These are phyloP conservation scores for Trametes maxima DNA, from an alignment of 768 basidiomycete genomes.

Conservation along the genomic window DNA sequence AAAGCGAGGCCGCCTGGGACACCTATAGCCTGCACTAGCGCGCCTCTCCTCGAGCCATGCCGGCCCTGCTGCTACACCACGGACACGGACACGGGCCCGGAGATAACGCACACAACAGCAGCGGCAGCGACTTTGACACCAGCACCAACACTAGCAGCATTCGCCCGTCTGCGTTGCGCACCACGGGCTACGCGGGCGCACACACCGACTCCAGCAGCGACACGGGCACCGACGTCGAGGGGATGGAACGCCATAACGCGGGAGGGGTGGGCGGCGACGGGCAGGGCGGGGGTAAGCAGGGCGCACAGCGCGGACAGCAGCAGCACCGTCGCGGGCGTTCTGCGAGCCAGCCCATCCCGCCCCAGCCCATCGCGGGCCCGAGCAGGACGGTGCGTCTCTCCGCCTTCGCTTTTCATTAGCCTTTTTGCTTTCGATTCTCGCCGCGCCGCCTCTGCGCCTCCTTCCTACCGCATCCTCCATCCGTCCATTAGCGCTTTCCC, in stretches of 20 bases:
- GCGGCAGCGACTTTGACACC: background rate
- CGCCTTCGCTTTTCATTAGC: background rate
- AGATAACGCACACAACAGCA: background rate
- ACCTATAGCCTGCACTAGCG: background rate
- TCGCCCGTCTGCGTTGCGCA: no score
- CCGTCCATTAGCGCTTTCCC: no score
- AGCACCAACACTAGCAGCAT: background rate
- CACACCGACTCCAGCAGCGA: background rate
- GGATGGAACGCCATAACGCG: slow-evolving; percentile 11
- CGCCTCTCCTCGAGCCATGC: background rate
- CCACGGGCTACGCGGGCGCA: background rate
- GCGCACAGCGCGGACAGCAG: slow-evolving; percentile 5
- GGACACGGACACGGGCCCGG: background rate
- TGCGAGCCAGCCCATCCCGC: slow-evolving; percentile 24
- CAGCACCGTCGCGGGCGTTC: slow-evolving; percentile 22
- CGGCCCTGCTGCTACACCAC: slow-evolving; percentile 15
- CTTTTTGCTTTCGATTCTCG: background rate
- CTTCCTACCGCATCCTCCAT: background rate
- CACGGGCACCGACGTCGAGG: background rate
- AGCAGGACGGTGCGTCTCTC: slow-evolving; percentile 20
- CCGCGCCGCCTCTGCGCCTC: background rate
- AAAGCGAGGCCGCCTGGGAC: slow-evolving; percentile 12
- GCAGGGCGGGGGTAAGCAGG: slow-evolving; percentile 7
- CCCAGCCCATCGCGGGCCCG: slow-evolving; percentile 19
- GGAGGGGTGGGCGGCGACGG: background rate